Evolutionary conservation across 1,284 basidiomycete genomes (phyloP).

Genomic region (Trichosporon sp.): DNA sequence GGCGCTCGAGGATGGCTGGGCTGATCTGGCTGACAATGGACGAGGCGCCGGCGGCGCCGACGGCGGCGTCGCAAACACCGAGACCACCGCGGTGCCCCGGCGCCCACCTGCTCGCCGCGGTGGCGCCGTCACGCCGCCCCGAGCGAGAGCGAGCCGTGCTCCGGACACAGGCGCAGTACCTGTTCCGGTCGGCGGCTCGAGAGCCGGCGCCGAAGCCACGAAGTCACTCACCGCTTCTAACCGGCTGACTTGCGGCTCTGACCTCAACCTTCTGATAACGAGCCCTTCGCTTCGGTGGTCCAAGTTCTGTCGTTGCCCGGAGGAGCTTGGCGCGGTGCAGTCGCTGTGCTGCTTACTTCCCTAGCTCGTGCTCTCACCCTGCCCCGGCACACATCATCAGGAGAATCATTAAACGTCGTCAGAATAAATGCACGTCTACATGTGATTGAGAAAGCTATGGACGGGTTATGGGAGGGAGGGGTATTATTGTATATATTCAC

Average conservation of each 20-base stretch:
- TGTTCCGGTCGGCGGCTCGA: not conserved
- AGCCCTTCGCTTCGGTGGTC: too few relatives aligned
- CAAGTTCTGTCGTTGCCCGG: too few relatives aligned
- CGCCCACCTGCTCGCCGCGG: too few relatives aligned
- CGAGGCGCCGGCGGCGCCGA: not conserved
- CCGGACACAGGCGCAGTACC: not conserved
- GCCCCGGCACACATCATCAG: not conserved
- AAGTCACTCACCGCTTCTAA: not conserved
- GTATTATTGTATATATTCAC: conserved; percentile 7
- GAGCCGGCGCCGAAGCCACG: not conserved
- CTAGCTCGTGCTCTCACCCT: not conserved
- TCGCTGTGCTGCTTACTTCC: too few relatives aligned
- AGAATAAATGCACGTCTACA: conserved; percentile 4
- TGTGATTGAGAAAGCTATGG: conserved; percentile 3
- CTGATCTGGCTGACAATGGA: too few relatives aligned
- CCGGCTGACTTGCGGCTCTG: too few relatives aligned
- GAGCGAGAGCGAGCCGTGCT: not conserved
- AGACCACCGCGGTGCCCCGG: not conserved
- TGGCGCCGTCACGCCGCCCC: not conserved
- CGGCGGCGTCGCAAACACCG: not conserved
- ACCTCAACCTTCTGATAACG: too few relatives aligned
- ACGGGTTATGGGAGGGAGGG: conserved; percentile 2
- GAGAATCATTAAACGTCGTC: conserved; percentile 1
- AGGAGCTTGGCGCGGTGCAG: too few relatives aligned
- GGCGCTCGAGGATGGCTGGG: too few relatives aligned